Percentiles rank a stretch among this genome's conserved stretches.
Evolutionary conservation across 2,329 filamentous ascomycete species (phyloP).

Genomic region (Aurifilum marmelostoma): DNA sequence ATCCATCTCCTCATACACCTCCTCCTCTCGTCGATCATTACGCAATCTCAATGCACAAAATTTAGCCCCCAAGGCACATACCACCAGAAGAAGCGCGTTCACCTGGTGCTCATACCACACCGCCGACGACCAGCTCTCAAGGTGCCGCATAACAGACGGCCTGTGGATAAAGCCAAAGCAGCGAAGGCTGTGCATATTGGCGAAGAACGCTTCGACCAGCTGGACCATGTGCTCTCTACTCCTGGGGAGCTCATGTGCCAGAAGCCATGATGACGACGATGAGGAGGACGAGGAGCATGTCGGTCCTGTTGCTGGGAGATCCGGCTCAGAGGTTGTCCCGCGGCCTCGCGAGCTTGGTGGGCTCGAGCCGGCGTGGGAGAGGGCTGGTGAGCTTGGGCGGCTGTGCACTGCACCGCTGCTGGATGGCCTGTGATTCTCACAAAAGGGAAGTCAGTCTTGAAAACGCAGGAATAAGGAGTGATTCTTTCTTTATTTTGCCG

Average conservation of each 20-base stretch:
- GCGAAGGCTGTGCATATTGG: constrained; percentile 31
- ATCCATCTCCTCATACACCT: background rate
- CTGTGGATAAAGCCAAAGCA: constrained; percentile 34
- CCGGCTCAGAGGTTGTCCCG: background rate
- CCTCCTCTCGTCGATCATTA: no score
- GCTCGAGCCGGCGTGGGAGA: background rate
- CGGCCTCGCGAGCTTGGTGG: background rate
- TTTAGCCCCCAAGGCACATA: constrained; percentile 31
- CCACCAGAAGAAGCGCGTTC: constrained; percentile 22
- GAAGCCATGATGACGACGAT: constrained; percentile 11
- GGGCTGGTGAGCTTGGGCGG: constrained; percentile 4
- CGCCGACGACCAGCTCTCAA: constrained; percentile 22
- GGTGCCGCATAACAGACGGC: constrained; percentile 31
- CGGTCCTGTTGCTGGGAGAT: background rate
- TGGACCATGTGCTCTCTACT: constrained; percentile 1
- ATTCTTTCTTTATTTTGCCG: no score
- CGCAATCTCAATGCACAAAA: constrained; percentile 12
- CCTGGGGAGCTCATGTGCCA: background rate
- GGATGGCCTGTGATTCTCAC: background rate
- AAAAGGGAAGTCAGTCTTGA: background rate
- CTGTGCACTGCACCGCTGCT: background rate
- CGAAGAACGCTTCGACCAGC: constrained; percentile 33
- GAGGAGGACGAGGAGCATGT: background rate
- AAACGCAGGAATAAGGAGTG: no score
- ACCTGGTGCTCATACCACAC: constrained; percentile 4